These are phyloP conservation scores for Clathrus columnatus DNA, from an alignment of 768 basidiomycete genomes.

Conservation along the genomic window DNA sequence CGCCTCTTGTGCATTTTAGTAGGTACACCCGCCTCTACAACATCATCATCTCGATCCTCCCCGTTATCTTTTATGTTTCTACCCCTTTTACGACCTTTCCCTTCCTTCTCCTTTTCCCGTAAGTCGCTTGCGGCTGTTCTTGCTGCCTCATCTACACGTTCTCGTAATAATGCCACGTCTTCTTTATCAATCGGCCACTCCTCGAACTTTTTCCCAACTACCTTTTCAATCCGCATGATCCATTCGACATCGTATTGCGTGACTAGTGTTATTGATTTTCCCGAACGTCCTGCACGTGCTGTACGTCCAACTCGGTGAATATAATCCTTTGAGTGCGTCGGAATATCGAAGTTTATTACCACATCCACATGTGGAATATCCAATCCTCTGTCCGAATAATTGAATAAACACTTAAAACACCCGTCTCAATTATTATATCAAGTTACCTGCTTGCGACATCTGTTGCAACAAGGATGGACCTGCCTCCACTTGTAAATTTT, in stretches of 20 bases:
- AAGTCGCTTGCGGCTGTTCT: constrained; percentile 70
- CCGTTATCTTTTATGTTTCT: constrained; percentile 39
- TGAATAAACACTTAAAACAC: background rate
- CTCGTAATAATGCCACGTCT: constrained; percentile 77
- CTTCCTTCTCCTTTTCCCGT: constrained; percentile 58
- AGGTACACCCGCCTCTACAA: constrained; percentile 86
- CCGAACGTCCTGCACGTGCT: constrained; percentile 93
- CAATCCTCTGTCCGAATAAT: constrained; percentile 51
- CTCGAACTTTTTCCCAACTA: constrained; percentile 88
- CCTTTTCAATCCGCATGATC: constrained; percentile 87
- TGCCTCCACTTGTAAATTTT: constrained; percentile 93
- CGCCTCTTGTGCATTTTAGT: constrained; percentile 36
- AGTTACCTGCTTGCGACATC: constrained; percentile 88
- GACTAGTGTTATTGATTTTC: constrained; percentile 95
- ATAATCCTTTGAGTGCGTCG: constrained; percentile 97
- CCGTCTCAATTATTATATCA: background rate
- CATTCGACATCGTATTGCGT: constrained; percentile 98
- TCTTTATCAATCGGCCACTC: constrained; percentile 81
- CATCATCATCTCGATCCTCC: constrained; percentile 83
- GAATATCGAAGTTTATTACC: constrained; percentile 97
- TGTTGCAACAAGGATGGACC: constrained; percentile 87
- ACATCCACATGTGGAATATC: constrained; percentile 95
- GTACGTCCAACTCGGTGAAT: constrained; percentile 98
- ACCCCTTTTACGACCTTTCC: constrained; percentile 37
- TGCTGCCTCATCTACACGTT: constrained; percentile 81